phyloP scores from a whole-genome alignment of 306 rosid genomes.

The Elaeagnus macrophylla region DNA sequence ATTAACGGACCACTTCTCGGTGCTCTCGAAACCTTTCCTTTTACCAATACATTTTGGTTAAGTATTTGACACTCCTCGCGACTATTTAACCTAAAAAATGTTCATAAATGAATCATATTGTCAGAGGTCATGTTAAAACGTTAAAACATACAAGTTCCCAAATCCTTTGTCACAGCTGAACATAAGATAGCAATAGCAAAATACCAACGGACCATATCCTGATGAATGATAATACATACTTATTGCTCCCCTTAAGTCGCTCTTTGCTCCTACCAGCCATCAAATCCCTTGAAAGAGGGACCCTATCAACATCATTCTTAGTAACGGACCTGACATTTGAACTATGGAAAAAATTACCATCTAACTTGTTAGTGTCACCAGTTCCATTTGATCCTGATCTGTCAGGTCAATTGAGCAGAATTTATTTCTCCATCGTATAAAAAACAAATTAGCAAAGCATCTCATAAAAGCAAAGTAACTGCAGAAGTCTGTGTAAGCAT shows the following conservation, averaged over 20 bases:
- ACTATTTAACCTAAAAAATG: conserved; percentile 37
- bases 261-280: conserved; percentile 47
- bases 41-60: conserved; percentile 39
- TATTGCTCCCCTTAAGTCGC: conserved; percentile 48
- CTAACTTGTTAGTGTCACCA: conserved; percentile 37
- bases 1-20: conserved; percentile 48
- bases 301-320: conserved; percentile 55
- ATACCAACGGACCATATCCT: conserved; percentile 13
- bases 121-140: conserved; percentile 4
- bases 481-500: background rate
- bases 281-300: conserved; percentile 41
- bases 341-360: conserved; percentile 40
- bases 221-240: conserved; percentile 33
- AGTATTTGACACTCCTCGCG: conserved; percentile 41
- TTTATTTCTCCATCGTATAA: background rate
- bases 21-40: conserved; percentile 71
- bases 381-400: conserved; percentile 50
- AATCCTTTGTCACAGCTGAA: conserved; percentile 4
- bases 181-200: conserved; percentile 5
- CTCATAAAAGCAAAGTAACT: background rate
- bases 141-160: background rate
- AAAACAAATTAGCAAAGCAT: background rate
- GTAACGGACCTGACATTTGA: conserved; percentile 34
- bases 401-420: conserved; percentile 17
- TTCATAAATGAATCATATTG: background rate